These are phyloP conservation scores for Aureobasidium sp. DNA, from an alignment of 2,329 filamentous ascomycete species.

Conservation along the genomic window DNA sequence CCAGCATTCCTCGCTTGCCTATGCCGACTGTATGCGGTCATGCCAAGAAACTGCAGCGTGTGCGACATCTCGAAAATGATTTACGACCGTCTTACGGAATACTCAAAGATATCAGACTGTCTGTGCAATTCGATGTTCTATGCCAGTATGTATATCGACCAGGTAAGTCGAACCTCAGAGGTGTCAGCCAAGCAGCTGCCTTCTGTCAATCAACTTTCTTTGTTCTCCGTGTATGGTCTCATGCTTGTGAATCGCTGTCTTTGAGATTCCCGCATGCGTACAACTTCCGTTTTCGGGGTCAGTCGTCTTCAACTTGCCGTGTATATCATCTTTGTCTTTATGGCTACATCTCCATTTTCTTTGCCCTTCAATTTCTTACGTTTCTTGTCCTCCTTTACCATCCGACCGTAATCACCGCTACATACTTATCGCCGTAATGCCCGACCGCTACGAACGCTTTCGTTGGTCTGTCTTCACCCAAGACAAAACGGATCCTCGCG, in stretches of 20 bases:
- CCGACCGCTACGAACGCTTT: neutral
- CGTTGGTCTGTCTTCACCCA: neutral
- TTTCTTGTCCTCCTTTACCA: neutral
- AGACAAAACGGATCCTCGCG: neutral
- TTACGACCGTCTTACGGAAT: neutral
- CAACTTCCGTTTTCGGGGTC: slow-evolving; percentile 2
- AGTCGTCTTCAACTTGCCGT: neutral
- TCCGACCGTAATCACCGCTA: neutral
- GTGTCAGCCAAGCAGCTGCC: neutral
- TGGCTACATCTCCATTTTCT: neutral
- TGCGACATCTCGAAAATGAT: neutral
- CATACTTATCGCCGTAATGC: neutral
- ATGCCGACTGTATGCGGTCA: neutral
- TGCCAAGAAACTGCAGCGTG: neutral
- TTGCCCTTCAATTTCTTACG: neutral
- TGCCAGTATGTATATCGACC: neutral
- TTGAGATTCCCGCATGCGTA: slow-evolving; percentile 5
- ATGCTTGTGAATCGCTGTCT: neutral
- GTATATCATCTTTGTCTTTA: slow-evolving; percentile 10
- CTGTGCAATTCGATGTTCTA: neutral
- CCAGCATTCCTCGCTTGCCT: neutral
- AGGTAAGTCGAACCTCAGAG: neutral
- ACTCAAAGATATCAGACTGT: neutral
- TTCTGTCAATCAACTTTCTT: neutral
- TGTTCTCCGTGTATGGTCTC: neutral